phyloP scores from a whole-genome alignment of 768 basidiomycete species.

The Suillus occidentalis region DNA sequence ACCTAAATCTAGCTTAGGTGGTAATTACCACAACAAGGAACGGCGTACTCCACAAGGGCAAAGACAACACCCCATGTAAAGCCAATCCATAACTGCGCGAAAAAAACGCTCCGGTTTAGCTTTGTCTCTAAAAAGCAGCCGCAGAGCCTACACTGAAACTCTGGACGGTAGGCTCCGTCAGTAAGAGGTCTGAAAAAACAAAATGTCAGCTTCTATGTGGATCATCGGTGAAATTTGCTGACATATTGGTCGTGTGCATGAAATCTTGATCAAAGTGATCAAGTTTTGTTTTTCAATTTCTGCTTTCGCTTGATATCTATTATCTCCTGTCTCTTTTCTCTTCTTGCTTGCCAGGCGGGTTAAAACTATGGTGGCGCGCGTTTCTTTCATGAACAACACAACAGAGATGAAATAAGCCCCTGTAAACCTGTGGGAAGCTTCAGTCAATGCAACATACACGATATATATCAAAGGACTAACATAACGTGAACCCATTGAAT shows the following conservation, averaged over 20 bases:
- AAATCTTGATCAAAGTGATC: constrained; percentile 57
- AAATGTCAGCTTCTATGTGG: constrained; percentile 2
- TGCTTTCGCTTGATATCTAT: constrained; percentile 58
- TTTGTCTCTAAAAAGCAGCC: background rate
- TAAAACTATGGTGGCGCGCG: constrained; percentile 66
- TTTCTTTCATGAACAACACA: constrained; percentile 63
- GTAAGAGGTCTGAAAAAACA: constrained; percentile 6
- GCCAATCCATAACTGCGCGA: constrained; percentile 54
- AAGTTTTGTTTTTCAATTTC: constrained; percentile 62
- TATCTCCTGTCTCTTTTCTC: constrained; percentile 64
- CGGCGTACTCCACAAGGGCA: constrained; percentile 52
- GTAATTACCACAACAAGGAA: background rate
- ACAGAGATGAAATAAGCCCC: constrained; percentile 49
- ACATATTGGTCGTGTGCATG: constrained; percentile 69
- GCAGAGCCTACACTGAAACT: constrained; percentile 58
- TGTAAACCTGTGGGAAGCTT: constrained; percentile 40
- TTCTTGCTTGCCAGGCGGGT: constrained; percentile 57
- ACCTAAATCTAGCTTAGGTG: constrained; percentile 31
- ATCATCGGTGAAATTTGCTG: constrained; percentile 26
- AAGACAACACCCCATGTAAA: constrained; percentile 76
- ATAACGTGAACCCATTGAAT: constrained; percentile 77
- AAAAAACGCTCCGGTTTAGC: constrained; percentile 9
- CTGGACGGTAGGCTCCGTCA: constrained; percentile 61
- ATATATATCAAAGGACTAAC: constrained; percentile 27
- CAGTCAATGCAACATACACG: background rate